Conservation (phyloP, 2,329 filamentous ascomycete species). For the Leptographium wingfieldii region DNA sequence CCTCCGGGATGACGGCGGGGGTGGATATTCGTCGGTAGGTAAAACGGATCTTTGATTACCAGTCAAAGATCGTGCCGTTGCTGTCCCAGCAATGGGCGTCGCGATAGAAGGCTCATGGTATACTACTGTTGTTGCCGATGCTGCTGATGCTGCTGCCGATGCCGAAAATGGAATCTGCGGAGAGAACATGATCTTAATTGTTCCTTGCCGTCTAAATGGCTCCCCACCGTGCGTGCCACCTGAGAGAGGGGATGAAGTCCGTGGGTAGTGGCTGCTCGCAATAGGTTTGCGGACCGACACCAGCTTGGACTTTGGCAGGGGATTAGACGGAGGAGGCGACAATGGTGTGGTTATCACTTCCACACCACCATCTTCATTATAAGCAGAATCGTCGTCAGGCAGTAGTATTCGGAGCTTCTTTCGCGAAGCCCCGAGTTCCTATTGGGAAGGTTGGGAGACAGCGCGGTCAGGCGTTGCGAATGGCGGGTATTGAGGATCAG, state of each 20-base stretch:
- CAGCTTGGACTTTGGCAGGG: conserved; percentile 3
- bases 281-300: background rate
- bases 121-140: conserved; percentile 1
- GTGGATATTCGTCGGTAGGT: background rate
- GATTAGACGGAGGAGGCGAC: conserved; percentile 10
- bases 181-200: background rate
- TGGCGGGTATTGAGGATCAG: background rate
- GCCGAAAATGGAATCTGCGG: background rate
- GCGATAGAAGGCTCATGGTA: conserved; percentile 5
- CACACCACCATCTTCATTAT: background rate
- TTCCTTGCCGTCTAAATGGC: background rate
- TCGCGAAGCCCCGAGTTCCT: conserved; percentile 13
- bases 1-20: background rate
- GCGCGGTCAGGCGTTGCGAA: background rate
- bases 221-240: background rate
- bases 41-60: background rate
- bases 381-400: background rate
- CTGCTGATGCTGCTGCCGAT: background rate
- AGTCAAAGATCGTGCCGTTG: conserved; percentile 3
- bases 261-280: conserved; percentile 2
- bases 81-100: conserved; percentile 9
- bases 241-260: background rate
- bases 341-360: conserved; percentile 5
- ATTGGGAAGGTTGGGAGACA: conserved; percentile 1
- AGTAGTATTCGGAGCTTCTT: conserved; percentile 1